A percentile compares a stretch with the other conserved stretches of the same genome.
These are phyloP conservation scores for Nephelium lappaceum DNA, from an alignment of 345 rosid species.

Conservation along the genomic window DNA sequence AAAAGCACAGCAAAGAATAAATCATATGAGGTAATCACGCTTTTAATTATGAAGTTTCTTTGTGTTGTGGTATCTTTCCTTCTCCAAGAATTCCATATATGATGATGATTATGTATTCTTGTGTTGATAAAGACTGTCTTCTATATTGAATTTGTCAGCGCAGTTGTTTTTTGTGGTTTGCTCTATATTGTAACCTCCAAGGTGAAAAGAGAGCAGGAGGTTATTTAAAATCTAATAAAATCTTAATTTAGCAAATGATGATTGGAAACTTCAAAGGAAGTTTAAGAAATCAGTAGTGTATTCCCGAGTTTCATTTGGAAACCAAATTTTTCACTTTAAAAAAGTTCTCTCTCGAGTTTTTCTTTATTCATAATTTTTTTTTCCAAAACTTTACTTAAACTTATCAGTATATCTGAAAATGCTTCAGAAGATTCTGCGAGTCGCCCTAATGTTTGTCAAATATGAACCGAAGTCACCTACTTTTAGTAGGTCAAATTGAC, in stretches of 20 bases:
- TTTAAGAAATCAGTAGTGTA: background rate
- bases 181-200: background rate
- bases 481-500: too few species aligned
- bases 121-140: background rate
- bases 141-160: background rate
- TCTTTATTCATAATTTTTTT: too few species aligned
- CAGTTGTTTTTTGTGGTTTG: background rate
- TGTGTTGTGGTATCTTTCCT: slow-evolving; percentile 7
- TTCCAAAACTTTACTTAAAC: too few species aligned
- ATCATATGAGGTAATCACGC: slow-evolving; percentile 35
- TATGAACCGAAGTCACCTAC: background rate
- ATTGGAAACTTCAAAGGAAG: background rate
- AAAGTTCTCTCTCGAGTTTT: too few species aligned
- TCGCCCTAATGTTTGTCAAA: background rate
- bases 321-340: too few species aligned
- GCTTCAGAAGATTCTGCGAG: too few species aligned
- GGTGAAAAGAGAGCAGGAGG: background rate
- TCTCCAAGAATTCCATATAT: background rate
- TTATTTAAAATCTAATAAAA: background rate
- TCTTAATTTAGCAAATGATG: background rate
- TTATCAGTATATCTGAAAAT: too few species aligned
- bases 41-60: slow-evolving; percentile 8
- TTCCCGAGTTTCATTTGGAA: background rate
- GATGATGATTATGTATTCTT: background rate
- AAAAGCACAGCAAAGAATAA: slow-evolving; percentile 34